phyloP scores from a whole-genome alignment of 768 basidiomycete genomes.

The Rhizopogon rudus region DNA sequence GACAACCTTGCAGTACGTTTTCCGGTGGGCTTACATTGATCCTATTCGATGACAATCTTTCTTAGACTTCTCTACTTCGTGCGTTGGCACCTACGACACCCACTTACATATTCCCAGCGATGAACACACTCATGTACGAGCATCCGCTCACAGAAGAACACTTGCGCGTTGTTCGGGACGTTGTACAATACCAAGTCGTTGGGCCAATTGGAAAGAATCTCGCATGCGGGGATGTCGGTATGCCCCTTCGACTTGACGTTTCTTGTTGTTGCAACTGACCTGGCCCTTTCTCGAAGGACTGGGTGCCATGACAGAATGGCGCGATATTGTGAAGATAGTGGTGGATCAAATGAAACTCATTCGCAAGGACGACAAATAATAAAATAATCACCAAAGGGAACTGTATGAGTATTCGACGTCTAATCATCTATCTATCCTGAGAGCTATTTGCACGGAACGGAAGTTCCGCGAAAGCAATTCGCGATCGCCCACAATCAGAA shows the following conservation, averaged over 20 bases:
- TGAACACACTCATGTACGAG: constrained; percentile 98
- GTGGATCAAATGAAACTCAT: constrained; percentile 45
- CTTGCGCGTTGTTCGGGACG: constrained; percentile 64
- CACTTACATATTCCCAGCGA: constrained; percentile 91
- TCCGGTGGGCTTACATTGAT: not conserved
- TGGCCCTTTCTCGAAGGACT: not conserved
- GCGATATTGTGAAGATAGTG: constrained; percentile 74
- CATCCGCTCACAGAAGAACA: constrained; percentile 90
- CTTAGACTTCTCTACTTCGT: constrained; percentile 73
- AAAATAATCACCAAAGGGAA: not conserved
- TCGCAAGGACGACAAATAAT: not conserved
- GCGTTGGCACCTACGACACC: constrained; percentile 81
- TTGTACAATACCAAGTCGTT: constrained; percentile 73
- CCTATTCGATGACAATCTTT: not conserved
- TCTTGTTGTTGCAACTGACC: not conserved
- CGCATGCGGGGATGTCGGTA: constrained; percentile 91
- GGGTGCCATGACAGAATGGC: constrained; percentile 92
- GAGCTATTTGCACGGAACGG: too few relatives aligned
- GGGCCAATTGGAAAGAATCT: constrained; percentile 87
- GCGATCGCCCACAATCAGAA: too few relatives aligned
- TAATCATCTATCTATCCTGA: too few relatives aligned
- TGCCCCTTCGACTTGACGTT: constrained; percentile 16
- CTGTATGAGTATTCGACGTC: too few relatives aligned
- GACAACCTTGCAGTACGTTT: constrained; percentile 77
- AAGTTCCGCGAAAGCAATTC: too few relatives aligned